phyloP scores from a whole-genome alignment of 805 yeast genomes.

The Monosporozyma yasuniensis region DNA sequence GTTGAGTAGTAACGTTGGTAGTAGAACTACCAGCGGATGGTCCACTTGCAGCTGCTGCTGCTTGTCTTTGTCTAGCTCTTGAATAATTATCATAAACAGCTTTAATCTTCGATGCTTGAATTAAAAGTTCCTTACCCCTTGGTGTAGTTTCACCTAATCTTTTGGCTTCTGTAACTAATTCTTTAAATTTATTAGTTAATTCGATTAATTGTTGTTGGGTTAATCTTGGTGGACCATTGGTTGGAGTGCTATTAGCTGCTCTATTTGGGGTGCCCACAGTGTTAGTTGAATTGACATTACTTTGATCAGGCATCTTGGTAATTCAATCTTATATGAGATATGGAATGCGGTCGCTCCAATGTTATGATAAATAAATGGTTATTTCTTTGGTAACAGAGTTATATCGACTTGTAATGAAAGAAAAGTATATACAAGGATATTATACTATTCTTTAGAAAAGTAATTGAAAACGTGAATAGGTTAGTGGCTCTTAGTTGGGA shows the following conservation, averaged over 20 bases:
- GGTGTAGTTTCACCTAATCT: slow-evolving; percentile 51
- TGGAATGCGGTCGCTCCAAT: neutral
- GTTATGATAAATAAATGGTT: neutral
- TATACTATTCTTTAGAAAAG: neutral
- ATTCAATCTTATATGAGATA: neutral
- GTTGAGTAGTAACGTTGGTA: slow-evolving; percentile 6
- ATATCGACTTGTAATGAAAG: neutral
- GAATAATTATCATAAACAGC: slow-evolving; percentile 47
- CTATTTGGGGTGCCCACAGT: neutral
- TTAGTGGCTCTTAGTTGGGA: neutral
- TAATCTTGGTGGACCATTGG: slow-evolving; percentile 1
- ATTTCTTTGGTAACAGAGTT: neutral
- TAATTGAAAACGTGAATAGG: neutral
- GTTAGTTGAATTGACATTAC: neutral
- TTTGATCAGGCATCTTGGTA: neutral
- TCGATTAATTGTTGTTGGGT: slow-evolving; percentile 36
- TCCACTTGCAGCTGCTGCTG: slow-evolving; percentile 9
- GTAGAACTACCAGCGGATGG: slow-evolving; percentile 9
- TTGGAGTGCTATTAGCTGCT: neutral
- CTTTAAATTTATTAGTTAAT: slow-evolving; percentile 49
- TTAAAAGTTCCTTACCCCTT: slow-evolving; percentile 53
- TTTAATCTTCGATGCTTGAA: slow-evolving; percentile 56
- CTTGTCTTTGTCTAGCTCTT: slow-evolving; percentile 31
- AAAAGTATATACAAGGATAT: neutral
- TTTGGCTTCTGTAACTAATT: slow-evolving; percentile 54